Conservation (phyloP, 2,329 filamentous ascomycete species). For the Eurotiales sp. region DNA sequence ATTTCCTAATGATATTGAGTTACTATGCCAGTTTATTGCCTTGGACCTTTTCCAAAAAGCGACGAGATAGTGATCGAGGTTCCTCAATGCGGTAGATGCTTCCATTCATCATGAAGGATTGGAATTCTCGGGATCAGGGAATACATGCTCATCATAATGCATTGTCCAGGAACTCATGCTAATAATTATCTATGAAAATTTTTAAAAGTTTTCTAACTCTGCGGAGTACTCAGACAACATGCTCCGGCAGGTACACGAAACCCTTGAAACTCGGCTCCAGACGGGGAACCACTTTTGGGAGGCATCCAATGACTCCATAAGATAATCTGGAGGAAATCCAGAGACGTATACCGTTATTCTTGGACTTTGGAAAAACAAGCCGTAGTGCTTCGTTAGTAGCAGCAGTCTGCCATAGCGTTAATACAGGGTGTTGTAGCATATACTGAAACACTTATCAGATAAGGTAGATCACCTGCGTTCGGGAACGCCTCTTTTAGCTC, state of each 20-base stretch:
- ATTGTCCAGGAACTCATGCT: slow-evolving; percentile 34
- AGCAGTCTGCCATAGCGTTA: slow-evolving; percentile 21
- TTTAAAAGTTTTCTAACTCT: background rate
- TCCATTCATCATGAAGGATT: slow-evolving; percentile 34
- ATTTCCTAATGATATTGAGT: no score
- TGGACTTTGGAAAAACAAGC: slow-evolving; percentile 16
- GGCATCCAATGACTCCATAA: slow-evolving; percentile 29
- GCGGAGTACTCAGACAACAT: slow-evolving; percentile 3
- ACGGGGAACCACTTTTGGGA: slow-evolving; percentile 32
- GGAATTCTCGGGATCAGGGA: slow-evolving; percentile 31
- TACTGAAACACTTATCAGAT: slow-evolving; percentile 20
- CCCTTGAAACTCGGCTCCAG: slow-evolving; percentile 28
- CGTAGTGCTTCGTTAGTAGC: slow-evolving; percentile 37
- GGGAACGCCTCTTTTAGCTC: slow-evolving; percentile 32
- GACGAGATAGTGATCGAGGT: slow-evolving; percentile 31
- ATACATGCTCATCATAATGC: slow-evolving; percentile 30
- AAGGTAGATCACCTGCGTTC: slow-evolving; percentile 28
- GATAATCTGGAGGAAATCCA: slow-evolving; percentile 21
- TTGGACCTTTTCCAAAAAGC: slow-evolving; percentile 34
- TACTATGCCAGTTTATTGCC: no score
- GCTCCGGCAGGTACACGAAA: slow-evolving; percentile 31
- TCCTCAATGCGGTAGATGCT: slow-evolving; percentile 12
- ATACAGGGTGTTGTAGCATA: no score
- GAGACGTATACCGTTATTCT: background rate
- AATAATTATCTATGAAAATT: slow-evolving; percentile 21